These are phyloP conservation scores for Candida multigemmis DNA, from an alignment of 805 yeast genomes.

Conservation along the genomic window DNA sequence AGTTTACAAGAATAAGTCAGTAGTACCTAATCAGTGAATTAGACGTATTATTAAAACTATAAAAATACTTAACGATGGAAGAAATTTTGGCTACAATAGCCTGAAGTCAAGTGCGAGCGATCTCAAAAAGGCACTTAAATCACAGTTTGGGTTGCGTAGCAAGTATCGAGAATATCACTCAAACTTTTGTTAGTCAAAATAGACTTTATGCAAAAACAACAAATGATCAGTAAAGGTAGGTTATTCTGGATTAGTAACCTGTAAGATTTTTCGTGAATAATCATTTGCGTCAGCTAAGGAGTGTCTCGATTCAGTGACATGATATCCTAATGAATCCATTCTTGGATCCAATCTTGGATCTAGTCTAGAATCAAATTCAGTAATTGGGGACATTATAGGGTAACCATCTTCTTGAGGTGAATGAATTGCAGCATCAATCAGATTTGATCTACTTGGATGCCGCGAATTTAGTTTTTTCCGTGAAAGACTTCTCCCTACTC, in stretches of 20 bases:
- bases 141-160: background rate
- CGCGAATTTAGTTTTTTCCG: constrained; percentile 3
- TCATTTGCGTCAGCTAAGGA: constrained; percentile 25
- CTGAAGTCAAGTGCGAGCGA: constrained; percentile 2
- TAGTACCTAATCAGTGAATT: no score
- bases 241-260: constrained; percentile 19
- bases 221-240: no score
- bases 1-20: constrained; percentile 35
- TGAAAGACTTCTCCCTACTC: constrained; percentile 1
- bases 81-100: no score
- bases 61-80: no score
- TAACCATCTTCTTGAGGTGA: constrained; percentile 6
- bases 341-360: constrained; percentile 14
- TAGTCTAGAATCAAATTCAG: constrained; percentile 15
- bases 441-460: constrained; percentile 5
- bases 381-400: constrained; percentile 24
- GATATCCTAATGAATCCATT: constrained; percentile 14
- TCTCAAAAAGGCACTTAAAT: background rate
- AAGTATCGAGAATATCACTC: background rate
- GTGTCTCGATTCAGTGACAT: constrained; percentile 15
- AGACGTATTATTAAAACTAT: no score
- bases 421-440: constrained; percentile 1
- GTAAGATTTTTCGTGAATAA: constrained; percentile 23
- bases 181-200: constrained; percentile 2
- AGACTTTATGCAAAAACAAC: no score